phyloP scores from a whole-genome alignment of 257 asterid species.

The Solanum chmielewskii region DNA sequence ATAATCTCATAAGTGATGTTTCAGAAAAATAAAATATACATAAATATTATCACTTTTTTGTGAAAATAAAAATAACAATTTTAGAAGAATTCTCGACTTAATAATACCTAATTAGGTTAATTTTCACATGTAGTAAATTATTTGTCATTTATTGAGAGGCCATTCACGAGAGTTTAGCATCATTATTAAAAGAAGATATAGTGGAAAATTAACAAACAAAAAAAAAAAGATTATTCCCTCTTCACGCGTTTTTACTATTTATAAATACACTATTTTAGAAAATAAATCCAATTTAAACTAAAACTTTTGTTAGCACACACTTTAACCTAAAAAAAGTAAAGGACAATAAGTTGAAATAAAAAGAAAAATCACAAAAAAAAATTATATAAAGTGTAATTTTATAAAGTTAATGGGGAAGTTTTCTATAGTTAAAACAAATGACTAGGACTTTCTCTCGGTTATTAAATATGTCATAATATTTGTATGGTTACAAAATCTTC shows the following conservation, averaged over 20 bases:
- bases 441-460: background rate
- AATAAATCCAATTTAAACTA: background rate
- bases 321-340: background rate
- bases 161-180: background rate
- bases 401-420: background rate
- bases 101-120: background rate
- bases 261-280: background rate
- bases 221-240: background rate
- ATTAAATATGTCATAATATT: background rate
- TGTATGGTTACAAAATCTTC: background rate
- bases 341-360: background rate
- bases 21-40: background rate
- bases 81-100: accelerated
- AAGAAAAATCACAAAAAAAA: background rate
- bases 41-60: background rate
- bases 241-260: background rate
- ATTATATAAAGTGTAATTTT: background rate
- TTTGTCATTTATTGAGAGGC: background rate
- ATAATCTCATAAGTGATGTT: no score
- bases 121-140: background rate
- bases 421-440: background rate
- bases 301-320: background rate
- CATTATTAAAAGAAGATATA: background rate
- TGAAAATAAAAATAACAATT: accelerated
- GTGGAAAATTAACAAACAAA: background rate